Evolutionary conservation across 2,329 filamentous ascomycete genomes (phyloP), one percentile per base, ranked within the genome.

Genomic region (Pyrenophora seminiperda): DNA sequence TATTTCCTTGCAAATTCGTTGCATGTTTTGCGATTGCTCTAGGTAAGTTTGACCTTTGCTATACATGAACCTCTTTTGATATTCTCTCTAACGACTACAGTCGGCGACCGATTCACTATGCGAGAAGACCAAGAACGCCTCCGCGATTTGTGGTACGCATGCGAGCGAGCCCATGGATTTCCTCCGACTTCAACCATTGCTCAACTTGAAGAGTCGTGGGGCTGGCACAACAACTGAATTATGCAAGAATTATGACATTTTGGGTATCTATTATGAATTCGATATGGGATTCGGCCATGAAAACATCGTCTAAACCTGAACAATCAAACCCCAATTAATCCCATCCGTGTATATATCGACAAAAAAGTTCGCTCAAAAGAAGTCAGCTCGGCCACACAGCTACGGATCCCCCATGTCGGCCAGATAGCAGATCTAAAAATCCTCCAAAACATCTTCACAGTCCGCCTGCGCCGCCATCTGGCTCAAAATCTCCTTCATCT

Each of bases 191-290:
- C 66, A 13, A 63, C 66, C 9, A 65, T 67, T 7, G 50, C 57
- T 15, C 69, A 71, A 29, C 60, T 72, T 3, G 69, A 72, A 33
- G 67, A 71, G n/a, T 69, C 69, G 10, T 72, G 69, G 69, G 67
- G 68, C 4, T 71, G 68, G 68, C 46, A 61, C 11, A 46, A 44
- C 39, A 27, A 29, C 9, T 54, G 31, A 56, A 17, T 36, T 11
- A 7, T 22, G 20, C 4, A 22, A n/a, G n/a, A n/a, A n/a, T n/a
- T n/a, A n/a, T n/a, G n/a, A n/a, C n/a, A n/a, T n/a, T n/a, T n/a
- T n/a, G 20, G 20, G 4, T 22, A 22, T 4, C 4, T 22, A 22
- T 22, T 7, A 22, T 22, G 20, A 4, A 7, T 7, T 7, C 7
- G 7, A 4, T 7, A 22, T 4, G 7, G 20, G 20, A 4, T 22